These are phyloP conservation scores for Penicillium sp. DNA, from an alignment of 2,329 filamentous ascomycete genomes.

Conservation along the genomic window DNA sequence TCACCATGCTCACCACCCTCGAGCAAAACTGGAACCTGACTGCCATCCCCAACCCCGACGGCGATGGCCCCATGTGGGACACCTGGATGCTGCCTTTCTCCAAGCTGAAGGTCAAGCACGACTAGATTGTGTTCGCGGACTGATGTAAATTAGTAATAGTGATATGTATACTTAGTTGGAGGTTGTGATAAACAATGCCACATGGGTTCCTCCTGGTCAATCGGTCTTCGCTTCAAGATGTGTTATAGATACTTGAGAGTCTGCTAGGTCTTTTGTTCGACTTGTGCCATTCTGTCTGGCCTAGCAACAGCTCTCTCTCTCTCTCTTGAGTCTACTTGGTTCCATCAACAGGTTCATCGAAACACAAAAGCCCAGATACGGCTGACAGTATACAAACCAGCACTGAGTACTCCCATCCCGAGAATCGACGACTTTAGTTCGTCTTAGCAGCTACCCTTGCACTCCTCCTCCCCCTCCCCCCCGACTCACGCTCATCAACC, in stretches of 20 bases:
- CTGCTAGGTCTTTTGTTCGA: too few relatives aligned
- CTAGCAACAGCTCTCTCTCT: neutral
- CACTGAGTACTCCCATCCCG: neutral
- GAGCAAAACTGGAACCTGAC: constrained; percentile 1
- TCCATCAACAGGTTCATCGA: neutral
- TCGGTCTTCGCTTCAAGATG: neutral
- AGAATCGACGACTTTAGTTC: neutral
- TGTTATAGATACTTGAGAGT: too few relatives aligned
- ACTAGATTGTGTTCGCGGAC: neutral
- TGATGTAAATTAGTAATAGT: neutral
- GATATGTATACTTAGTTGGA: neutral
- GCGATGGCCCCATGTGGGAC: constrained; percentile 5
- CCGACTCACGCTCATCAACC: neutral
- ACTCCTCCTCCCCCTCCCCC: neutral
- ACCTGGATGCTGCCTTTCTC: constrained; percentile 7
- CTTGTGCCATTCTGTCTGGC: too few relatives aligned
- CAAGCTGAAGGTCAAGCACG: constrained; percentile 2
- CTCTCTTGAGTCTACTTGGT: neutral
- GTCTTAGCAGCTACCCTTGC: neutral
- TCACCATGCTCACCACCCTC: neutral
- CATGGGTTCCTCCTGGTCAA: neutral
- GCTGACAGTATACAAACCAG: neutral
- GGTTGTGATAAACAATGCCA: neutral
- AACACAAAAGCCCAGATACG: neutral
- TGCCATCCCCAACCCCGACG: neutral